Evolutionary conservation across 202 grass and related monocot species (phyloP), one percentile per base, ranked within the genome.

Genomic region (Carex sylvatica): DNA sequence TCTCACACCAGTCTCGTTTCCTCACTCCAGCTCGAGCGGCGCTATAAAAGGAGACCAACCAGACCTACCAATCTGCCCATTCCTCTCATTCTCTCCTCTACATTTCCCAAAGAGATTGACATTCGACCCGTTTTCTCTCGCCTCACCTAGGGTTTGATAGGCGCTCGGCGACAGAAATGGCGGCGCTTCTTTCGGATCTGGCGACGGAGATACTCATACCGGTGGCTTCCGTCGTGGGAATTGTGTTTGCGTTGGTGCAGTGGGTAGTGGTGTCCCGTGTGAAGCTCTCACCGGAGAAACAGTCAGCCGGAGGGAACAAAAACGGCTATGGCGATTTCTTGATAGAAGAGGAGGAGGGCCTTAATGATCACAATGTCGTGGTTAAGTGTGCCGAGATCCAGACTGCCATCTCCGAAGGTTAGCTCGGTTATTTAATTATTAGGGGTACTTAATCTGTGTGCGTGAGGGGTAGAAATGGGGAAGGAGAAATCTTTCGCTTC

Each of bases 301-400:
- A 86, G 78, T 12, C 68, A 22, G 4, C 85, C 4, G 78, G 74
- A 7, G 83, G 67, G 0, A 65, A 24, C 73, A 91, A 91, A 83
- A 35, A 59, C 49, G 91, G 89, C 74, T 92, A 86, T 62, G 86
- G 79, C 0, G 94, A 94, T 80, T 91, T 35, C 86, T 85, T 97
- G 80, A 97, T 97, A 65, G 94, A 97, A 86, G 94, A 94, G 90
- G 94, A 97, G 88, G 94, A 97, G 83, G 94, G 94, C 6, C 89
- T 97, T 82, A 97, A 97, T 85, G 92, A 97, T 80, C 94, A 94
- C 85, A 94, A 97, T 88, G 88, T 94, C 80, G 94, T 97, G 60
- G 90, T 87, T 68, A 97, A 94, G 88, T 97, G 94, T 80, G 86
- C 86, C 35, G 94, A 97, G 80, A 94, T 97, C 89, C 94, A 97